phyloP scores from a whole-genome alignment of 331 rosid species.

The Spiraea crenata region DNA sequence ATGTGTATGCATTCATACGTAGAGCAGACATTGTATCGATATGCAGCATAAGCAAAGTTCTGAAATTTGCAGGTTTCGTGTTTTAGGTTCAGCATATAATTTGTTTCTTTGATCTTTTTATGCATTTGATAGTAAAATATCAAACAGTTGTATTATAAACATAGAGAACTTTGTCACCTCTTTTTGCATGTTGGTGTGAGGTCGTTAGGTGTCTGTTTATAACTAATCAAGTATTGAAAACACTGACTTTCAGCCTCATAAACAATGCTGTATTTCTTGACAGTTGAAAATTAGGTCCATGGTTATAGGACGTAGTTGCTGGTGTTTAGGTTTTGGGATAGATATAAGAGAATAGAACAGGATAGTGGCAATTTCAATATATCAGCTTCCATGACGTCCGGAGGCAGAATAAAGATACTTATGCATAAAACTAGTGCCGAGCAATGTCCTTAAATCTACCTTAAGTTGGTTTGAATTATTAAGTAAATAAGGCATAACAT shows the following conservation, averaged over 20 bases:
- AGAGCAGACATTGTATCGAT: background rate
- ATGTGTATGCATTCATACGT: background rate
- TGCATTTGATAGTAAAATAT: background rate
- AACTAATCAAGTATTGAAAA: background rate
- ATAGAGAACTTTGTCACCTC: background rate
- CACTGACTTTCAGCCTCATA: background rate
- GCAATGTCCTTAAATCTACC: background rate
- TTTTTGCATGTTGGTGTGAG: background rate
- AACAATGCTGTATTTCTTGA: background rate
- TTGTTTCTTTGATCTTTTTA: background rate
- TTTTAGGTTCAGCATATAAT: background rate
- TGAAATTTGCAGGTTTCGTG: slow-evolving; percentile 15
- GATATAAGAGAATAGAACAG: background rate
- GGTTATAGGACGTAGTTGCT: background rate
- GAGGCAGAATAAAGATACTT: background rate
- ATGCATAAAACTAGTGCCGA: background rate
- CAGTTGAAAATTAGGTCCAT: background rate
- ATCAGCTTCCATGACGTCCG: background rate
- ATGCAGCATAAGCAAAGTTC: background rate
- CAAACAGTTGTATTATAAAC: background rate
- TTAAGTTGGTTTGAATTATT: background rate
- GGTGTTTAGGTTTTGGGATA: background rate
- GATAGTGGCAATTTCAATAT: background rate
- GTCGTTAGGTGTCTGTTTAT: background rate
- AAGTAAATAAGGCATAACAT: background rate